Base-by-base conservation (phyloP, 805 yeast species). In the Cyberlindnera japonica region DNA sequence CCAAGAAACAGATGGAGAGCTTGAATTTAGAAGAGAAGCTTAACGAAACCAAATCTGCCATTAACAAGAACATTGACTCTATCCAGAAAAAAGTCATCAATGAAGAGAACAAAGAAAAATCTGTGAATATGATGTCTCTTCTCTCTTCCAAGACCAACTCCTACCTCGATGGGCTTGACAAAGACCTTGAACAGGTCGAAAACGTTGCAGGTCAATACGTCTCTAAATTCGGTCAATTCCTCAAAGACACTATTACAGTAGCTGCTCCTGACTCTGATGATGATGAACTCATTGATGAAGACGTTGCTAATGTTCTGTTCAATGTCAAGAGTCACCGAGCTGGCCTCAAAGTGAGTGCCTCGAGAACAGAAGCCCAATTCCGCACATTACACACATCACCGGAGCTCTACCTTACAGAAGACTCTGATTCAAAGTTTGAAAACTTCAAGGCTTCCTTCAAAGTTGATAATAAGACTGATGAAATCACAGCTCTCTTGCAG, bases 181-280 rank as follows among this genome's bases (percentile, higher is more conserved):
- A 75, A 48, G 81, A 79, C 50, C 67, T 90, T 33, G 95, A 85
- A 50, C 68, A 69, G 38, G 79, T 87, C 7, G 96, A 90, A 58
- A 74, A 72, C 37, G 62, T 71, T 23, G 90, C 95, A 0, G 75
- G 81, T 1, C 66, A 67, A n/a, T 79, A 75, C 52, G 76, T 79
- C 14, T 59, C 65, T 29, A 77, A 71, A 53, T 67, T 83, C 41
- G 75, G 86, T n/a, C 69, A 75, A 6, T 72, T 79, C 44, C 67
- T 83, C 35, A 63, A 63, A 29, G 69, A 62, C 10, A 63, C 67
- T 6, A 61, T 68, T 17, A 43, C 59, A 6, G 61, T 65, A 5
- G 56, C 57, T 8, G 51, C 38, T 10, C 43, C 43, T 21, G 48
- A 41, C 11, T 40, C 43, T 5, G 51, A 47, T 8, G 47, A 43